Evolutionary conservation across 2,329 filamentous ascomycete genomes (phyloP), one percentile per base, ranked within the genome.

Genomic region (Sclerotinia subarctica): DNA sequence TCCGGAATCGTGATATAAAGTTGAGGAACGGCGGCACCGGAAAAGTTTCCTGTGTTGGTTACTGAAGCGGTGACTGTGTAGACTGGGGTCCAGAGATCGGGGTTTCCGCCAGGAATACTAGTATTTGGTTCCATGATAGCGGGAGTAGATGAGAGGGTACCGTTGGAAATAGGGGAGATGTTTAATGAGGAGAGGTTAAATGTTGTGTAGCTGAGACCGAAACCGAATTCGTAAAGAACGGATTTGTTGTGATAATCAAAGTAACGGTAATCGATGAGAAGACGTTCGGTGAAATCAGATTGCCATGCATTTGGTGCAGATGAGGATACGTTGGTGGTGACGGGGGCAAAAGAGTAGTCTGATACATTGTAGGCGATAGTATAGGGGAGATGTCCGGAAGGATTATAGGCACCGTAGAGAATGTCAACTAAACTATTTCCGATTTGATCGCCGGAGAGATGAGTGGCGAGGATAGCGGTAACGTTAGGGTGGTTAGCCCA

Each of bases 121-220:
- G 29, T 3, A 32, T 53, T 54, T 35, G 38, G 17, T 54, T 57
- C 17, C 24, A 82, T 82, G 0, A 82, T 3, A 3, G 62, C n/a
- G 0, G 65, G 53, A 11, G 59, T 59, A 6, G 70, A 44, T 17
- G 66, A 1, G 81, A 80, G 7, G 78, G 79, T 77, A 3, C 82
- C 82, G 72, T 67, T 67, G 47, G 47, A 47, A 10, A 44, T 13
- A 1, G 65, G 65, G 7, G 57, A 47, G 51, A 57, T 79, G 1
- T 79, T 76, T 2, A 79, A 76, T 0, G 74, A 60, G 3, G 78
- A 78, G 38, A 85, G 1, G 81, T 80, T 77, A 75, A 95, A 94
- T 2, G 84, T 91, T 0, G 91, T 92, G 82, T 94, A 96, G 7
- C 86, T 90, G 21, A 95, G 79, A 5, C 85, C 85, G 72, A 85